Percentiles rank a stretch among this genome's conserved stretches.
Evolutionary conservation across 2,329 filamentous ascomycete species (phyloP).

Genomic region (Penicillium sp.): DNA sequence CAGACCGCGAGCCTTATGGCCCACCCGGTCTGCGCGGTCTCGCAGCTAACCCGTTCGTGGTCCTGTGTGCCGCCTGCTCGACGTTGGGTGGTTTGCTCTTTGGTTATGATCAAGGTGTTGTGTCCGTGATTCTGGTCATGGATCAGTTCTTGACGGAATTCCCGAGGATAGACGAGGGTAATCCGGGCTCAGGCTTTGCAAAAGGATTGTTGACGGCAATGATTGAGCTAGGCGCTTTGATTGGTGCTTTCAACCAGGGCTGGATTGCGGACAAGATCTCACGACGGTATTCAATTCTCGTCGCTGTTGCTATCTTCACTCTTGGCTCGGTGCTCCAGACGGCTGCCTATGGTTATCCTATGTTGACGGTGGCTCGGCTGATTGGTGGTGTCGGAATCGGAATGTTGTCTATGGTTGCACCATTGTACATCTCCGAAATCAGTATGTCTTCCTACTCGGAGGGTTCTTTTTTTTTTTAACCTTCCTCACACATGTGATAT

Average conservation of each 20-base stretch:
- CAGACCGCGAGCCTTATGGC: slow-evolving; percentile 35
- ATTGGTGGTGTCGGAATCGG: slow-evolving; percentile 55
- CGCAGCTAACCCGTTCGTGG: slow-evolving; percentile 51
- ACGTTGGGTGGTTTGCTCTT: slow-evolving; percentile 53
- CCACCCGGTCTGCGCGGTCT: slow-evolving; percentile 48
- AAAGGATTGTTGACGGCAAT: slow-evolving; percentile 55
- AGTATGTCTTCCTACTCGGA: slow-evolving; percentile 22
- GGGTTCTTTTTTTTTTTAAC: not conserved
- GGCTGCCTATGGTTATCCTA: slow-evolving; percentile 51
- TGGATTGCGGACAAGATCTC: slow-evolving; percentile 56
- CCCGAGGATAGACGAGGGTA: slow-evolving; percentile 43
- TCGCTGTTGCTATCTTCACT: slow-evolving; percentile 54
- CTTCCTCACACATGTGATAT: no score
- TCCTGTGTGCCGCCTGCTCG: slow-evolving; percentile 53
- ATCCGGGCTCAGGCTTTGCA: slow-evolving; percentile 42
- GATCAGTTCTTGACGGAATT: slow-evolving; percentile 52
- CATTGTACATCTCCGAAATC: slow-evolving; percentile 56
- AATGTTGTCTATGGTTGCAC: slow-evolving; percentile 52
- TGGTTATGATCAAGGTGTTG: slow-evolving; percentile 50
- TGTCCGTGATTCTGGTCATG: slow-evolving; percentile 53
- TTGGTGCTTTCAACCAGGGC: slow-evolving; percentile 48
- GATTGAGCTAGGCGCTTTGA: slow-evolving; percentile 55
- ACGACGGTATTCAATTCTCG: slow-evolving; percentile 53
- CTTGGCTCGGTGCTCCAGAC: slow-evolving; percentile 55
- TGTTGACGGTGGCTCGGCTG: slow-evolving; percentile 52